Evolutionary conservation across 768 basidiomycete species (phyloP), one percentile per base, ranked within the genome.

Genomic region (Amanita rubescens): DNA sequence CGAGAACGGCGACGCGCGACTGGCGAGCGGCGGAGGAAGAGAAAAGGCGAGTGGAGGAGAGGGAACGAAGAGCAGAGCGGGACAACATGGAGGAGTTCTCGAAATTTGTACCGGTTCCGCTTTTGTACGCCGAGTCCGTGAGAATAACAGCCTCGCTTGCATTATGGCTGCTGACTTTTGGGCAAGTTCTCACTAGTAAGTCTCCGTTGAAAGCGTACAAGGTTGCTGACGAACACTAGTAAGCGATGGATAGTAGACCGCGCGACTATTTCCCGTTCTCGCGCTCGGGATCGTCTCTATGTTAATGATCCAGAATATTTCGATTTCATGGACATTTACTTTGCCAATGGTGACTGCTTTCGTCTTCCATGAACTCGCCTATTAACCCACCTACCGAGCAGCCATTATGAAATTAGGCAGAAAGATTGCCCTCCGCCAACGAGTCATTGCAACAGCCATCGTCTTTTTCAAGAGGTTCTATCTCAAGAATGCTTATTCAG

Each of bases 391-490:
- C 34, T 24, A 5, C 45, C 19, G 15, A 11, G 19, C 60, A 94
- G 92, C 85, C 14, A 90, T 97, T 49, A 82, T 86, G 15, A 91
- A 88, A 65, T 78, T 98, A 1, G 90, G 91, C 20, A 91, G 88
- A 71, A 86, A 86, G 57, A 75, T 94, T 35, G 72, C 74, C 38
- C 75, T 97, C 10, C 82, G 93, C 25, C 96, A 98, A 67, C 81
- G 94, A 39, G 91, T 90, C 3, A 89, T 94, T 53, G 92, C 95
- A 3, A 97, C 94, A 0, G 93, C 95, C 20, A 92, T 87, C 45
- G 87, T 97, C 37, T 98, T 92, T 71, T 96, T 98, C 69, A 83
- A 90, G 34, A 76, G 96, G n/a, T 98, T 97, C 70, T 99, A 98
- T 67, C 72, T 95, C 61, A 95, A 95, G 73, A 97, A 95, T 65